Base-by-base conservation (phyloP, 1,284 basidiomycete species). In the Calocybe gambosa region DNA sequence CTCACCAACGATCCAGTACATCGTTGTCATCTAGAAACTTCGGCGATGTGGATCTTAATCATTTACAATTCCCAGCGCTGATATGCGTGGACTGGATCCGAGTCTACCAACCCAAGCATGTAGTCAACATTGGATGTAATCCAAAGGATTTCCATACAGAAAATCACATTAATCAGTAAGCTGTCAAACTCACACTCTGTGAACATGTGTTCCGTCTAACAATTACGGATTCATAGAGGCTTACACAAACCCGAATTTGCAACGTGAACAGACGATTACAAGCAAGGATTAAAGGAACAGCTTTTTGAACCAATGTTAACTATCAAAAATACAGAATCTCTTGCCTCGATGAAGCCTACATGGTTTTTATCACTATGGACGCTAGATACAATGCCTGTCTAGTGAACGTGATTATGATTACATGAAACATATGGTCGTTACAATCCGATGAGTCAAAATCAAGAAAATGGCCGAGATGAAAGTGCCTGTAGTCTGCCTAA, bases 61-160 rank as follows among this genome's bases (percentile, higher is more conserved):
- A 85, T 44, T 68, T 93, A 34, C 65, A 60, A 1, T 92, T 89
- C 68, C 90, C 90, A 0, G 61, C 69, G 5, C 73, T 68, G 6
- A 85, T 93, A 85, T 67, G 69, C 20, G 68, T 95, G 45, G 91
- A 96, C 59, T 95, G 82, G 65, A 77, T 94, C 36, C 77, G 92
- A 6, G 83, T 94, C 2, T 93, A 92, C 61, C 89, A 90, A 58
- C 75, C 78, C 10, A 73, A 77, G 50, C 64, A 78, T 45, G 61
- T 73, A 7, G 76, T 83, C 45, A 89, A 88, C 60, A 72, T 91
- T 29, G 89, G 91, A 1, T 95, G 93, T 59, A 86, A 93, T 58
- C 92, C 92, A 1, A 62, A 68, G 18, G 76, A 79, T 42, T 85
- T 82, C 64, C 93, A 92, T 0, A 95, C 93, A 0, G 63, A 71